Base-by-base conservation (phyloP, 2,329 filamentous ascomycete species). In the Pseudogymnoascus sp. region DNA sequence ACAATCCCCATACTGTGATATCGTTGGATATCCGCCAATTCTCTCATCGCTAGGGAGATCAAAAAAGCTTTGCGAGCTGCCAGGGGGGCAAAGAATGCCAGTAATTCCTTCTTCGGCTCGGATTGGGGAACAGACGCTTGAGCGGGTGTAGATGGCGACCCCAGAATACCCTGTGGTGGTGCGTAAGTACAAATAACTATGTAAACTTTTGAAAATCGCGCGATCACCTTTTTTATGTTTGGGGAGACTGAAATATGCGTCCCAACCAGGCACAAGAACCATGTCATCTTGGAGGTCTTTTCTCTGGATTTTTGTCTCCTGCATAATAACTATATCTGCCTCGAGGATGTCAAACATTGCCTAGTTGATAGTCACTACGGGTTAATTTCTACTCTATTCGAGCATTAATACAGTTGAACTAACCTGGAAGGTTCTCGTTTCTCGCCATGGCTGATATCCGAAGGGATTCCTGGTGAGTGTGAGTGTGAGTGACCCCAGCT, bases 221-320 rank as follows among this genome's bases (percentile, higher is more conserved):
- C 23, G 38, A 31, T 28, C 77, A 89, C 91, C 93, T 80, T 97
- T 97, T 75, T 97, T 97, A 72, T 96, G 83, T 73, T 88, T 91
- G 0, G 95, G 95, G 23, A 99, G 80, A 73, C 92, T 97, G 77
- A 97, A 97, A 76, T 89, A 96, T 67, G 93, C 93, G 73, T 99
- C 95, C 93, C 93, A 99, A 11, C 95, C 95, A 0, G 90, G 87
- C 0, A 97, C 86, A 36, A 97, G 79, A 8, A 97, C 93, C 91
- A 97, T 97, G 70, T 97, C 95, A 81, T 97, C 95, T 42, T 82
- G 83, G 1, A 99, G 79, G 69, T 97, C 93, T 73, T 96, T 96
- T 64, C 89, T 84, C 73, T 97, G 95, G 42, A 97, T 97, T 77
- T 97, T 99, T 46, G 91, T 88, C 76, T 97, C 95, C 75, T 99